Evolutionary conservation across 768 basidiomycete species (phyloP).

Genomic region (Suillus weaverae): DNA sequence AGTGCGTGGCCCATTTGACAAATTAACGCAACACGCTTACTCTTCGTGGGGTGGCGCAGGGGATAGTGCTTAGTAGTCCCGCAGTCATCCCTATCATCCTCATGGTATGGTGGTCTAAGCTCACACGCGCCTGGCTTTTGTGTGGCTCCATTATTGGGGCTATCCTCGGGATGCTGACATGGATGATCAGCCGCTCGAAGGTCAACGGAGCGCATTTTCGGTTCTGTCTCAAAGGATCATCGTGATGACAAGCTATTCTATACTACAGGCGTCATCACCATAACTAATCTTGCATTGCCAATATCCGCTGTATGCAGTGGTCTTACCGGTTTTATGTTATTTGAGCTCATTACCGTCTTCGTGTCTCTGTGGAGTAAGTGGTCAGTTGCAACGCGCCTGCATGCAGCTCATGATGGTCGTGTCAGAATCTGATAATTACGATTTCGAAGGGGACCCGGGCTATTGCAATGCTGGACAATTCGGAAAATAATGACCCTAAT

Average conservation of each 20-base stretch:
- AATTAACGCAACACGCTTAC: not conserved
- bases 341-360: conserved; percentile 29
- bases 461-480: conserved; percentile 27
- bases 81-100: conserved; percentile 39
- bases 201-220: conserved; percentile 27
- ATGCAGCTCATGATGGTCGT: not conserved
- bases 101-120: conserved; percentile 37
- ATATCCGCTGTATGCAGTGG: conserved; percentile 38
- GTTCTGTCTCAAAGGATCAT: not conserved
- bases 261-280: conserved; percentile 30
- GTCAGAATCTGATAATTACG: conserved; percentile 34
- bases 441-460: conserved; percentile 34
- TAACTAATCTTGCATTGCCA: conserved; percentile 33
- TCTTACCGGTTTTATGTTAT: conserved; percentile 31
- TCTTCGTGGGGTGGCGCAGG: conserved; percentile 16
- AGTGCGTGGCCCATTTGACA: conserved; percentile 19
- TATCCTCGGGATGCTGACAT: conserved; percentile 35
- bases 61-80: conserved; percentile 37
- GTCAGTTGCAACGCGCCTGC: conserved; percentile 15
- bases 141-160: conserved; percentile 35
- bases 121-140: conserved; percentile 32
- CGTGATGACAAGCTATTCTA: not conserved
- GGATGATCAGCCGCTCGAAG: conserved; percentile 40
- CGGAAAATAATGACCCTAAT: not conserved
- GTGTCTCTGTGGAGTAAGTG: conserved; percentile 31